phyloP scores from a whole-genome alignment of 768 basidiomycete species.

The Saitozyma podzolica region DNA sequence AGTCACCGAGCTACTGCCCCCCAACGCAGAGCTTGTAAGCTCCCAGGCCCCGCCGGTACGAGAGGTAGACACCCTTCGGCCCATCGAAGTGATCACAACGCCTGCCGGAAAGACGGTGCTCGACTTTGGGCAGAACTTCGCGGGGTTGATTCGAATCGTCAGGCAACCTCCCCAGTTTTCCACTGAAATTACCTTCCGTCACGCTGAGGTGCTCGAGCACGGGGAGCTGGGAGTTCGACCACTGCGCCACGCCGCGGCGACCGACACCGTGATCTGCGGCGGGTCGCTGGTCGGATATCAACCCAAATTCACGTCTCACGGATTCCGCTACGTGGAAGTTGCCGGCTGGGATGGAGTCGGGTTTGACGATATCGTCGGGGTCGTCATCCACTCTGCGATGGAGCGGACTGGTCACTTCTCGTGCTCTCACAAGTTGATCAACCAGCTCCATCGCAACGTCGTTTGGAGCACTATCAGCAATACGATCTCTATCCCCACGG shows the following conservation, averaged over 20 bases:
- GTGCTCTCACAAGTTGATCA: conserved; percentile 24
- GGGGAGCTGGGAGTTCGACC: conserved; percentile 36
- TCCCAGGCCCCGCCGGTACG: conserved; percentile 40
- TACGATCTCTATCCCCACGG: conserved; percentile 31
- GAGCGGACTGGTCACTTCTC: conserved; percentile 25
- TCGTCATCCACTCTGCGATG: conserved; percentile 31
- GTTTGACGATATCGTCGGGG: background rate
- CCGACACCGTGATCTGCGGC: conserved; percentile 15
- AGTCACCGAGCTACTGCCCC: conserved; percentile 19
- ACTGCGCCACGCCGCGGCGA: conserved; percentile 24
- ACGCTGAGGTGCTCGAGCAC: conserved; percentile 38
- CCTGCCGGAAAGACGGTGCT: conserved; percentile 33
- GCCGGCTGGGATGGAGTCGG: conserved; percentile 11
- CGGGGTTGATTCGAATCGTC: conserved; percentile 28
- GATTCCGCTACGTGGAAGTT: conserved; percentile 32
- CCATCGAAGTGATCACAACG: conserved; percentile 29
- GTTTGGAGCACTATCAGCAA: conserved; percentile 32
- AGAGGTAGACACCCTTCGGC: too few relatives aligned
- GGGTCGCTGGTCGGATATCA: conserved; percentile 16
- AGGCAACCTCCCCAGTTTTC: too few relatives aligned
- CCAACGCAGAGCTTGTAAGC: conserved; percentile 22
- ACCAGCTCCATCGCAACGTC: conserved; percentile 30
- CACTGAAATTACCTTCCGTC: background rate
- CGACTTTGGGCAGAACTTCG: conserved; percentile 45
- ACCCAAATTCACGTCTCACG: conserved; percentile 41